Evolutionary conservation across 2,329 filamentous ascomycete species (phyloP).

Genomic region (Colletotrichum siamense): DNA sequence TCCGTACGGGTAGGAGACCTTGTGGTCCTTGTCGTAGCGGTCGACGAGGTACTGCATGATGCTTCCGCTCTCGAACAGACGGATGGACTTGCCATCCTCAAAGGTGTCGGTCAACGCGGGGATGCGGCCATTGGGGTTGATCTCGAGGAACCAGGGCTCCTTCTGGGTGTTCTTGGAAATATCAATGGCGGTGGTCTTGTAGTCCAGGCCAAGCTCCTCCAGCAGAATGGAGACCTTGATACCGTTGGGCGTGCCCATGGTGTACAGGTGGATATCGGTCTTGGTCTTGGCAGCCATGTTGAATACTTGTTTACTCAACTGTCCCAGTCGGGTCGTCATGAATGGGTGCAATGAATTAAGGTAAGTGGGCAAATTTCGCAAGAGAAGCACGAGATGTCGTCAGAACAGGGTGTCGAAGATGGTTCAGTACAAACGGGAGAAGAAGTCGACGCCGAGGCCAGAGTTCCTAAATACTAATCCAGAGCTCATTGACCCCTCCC

Average conservation of each 20-base stretch:
- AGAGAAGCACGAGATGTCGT: not conserved
- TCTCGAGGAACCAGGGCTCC: conserved; percentile 84
- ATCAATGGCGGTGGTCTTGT: conserved; percentile 74
- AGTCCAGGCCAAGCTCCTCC: conserved; percentile 84
- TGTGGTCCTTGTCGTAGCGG: conserved; percentile 81
- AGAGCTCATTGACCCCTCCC: conserved; percentile 3
- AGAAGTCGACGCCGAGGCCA: not conserved
- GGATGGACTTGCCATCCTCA: conserved; percentile 73
- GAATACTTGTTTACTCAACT: conserved; percentile 21
- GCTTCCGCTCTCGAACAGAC: conserved; percentile 82
- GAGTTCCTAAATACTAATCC: conserved; percentile 6
- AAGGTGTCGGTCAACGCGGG: conserved; percentile 85
- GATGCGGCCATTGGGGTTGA: conserved; percentile 93
- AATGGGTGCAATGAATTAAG: not conserved
- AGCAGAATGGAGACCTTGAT: conserved; percentile 88
- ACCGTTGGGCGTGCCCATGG: conserved; percentile 83
- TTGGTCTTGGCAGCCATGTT: conserved; percentile 45
- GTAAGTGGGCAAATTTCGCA: not conserved
- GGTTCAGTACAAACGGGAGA: not conserved
- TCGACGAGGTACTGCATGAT: conserved; percentile 87
- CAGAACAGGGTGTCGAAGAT: not conserved
- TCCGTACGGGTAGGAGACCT: conserved; percentile 78
- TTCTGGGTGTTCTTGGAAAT: conserved; percentile 64
- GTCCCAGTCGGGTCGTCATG: conserved; percentile 13
- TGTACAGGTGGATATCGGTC: conserved; percentile 82